Conservation (phyloP, 805 yeast genomes). For the Nakazawaea laoshanensis region DNA sequence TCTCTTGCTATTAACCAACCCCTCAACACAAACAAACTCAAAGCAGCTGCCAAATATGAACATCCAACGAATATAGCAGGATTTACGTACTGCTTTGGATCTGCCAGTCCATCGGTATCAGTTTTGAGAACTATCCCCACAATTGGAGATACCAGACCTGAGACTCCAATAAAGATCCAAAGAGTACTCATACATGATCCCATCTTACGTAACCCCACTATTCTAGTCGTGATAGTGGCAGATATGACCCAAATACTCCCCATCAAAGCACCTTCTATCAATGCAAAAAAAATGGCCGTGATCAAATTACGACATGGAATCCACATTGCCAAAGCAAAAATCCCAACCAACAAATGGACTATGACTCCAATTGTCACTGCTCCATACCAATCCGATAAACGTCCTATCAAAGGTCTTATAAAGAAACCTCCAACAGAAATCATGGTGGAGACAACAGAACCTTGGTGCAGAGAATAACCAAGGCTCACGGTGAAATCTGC, state of each 20-base stretch:
- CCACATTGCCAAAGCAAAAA: constrained; percentile 44
- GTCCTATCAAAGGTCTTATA: constrained; percentile 52
- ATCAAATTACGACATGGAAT: constrained; percentile 50
- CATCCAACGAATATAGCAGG: constrained; percentile 54
- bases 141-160: constrained; percentile 51
- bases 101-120: constrained; percentile 15
- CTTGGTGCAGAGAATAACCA: constrained; percentile 47
- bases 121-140: constrained; percentile 46
- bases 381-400: constrained; percentile 41
- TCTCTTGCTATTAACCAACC: constrained; percentile 51
- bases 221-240: constrained; percentile 41
- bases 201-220: constrained; percentile 46
- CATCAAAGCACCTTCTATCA: constrained; percentile 49
- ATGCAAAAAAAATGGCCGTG: constrained; percentile 42
- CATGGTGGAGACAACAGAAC: constrained; percentile 53
- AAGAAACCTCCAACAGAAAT: constrained; percentile 45
- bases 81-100: constrained; percentile 39
- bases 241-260: constrained; percentile 53
- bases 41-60: constrained; percentile 39
- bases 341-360: constrained; percentile 28
- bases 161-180: constrained; percentile 43
- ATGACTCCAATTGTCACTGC: constrained; percentile 35
- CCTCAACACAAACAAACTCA: constrained; percentile 34
- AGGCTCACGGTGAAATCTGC: constrained; percentile 52
- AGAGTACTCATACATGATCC: constrained; percentile 37